Evolutionary conservation across 2,329 filamentous ascomycete genomes (phyloP).

Genomic region (Aureobasidium pullulans): DNA sequence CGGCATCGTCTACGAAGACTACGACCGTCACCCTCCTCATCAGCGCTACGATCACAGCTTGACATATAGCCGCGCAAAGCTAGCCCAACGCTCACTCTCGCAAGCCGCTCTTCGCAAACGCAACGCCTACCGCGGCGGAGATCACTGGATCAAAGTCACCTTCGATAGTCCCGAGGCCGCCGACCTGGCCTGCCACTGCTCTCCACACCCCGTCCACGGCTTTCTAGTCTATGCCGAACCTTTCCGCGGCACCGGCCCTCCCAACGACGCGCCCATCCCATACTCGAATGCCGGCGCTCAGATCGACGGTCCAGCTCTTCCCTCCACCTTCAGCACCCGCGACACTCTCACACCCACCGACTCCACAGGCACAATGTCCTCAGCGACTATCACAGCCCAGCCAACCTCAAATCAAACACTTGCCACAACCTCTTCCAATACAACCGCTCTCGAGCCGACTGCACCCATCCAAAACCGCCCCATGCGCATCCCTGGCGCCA

Average conservation of each 20-base stretch:
- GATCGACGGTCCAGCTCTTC: slow-evolving; percentile 22
- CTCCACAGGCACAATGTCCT: slow-evolving; percentile 33
- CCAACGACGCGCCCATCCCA: slow-evolving; percentile 35
- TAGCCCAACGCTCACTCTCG: slow-evolving; percentile 60
- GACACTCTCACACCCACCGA: slow-evolving; percentile 25
- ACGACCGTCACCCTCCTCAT: slow-evolving; percentile 73
- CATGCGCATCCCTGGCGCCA: slow-evolving; percentile 30
- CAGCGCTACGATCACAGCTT: slow-evolving; percentile 66
- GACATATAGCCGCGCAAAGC: slow-evolving; percentile 63
- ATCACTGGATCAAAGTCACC: slow-evolving; percentile 72
- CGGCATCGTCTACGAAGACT: slow-evolving; percentile 85
- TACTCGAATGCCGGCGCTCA: slow-evolving; percentile 30
- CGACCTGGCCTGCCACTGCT: slow-evolving; percentile 40
- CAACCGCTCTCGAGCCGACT: slow-evolving; percentile 14
- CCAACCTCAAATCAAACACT: slow-evolving; percentile 6
- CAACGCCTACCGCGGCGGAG: slow-evolving; percentile 72
- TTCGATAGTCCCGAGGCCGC: slow-evolving; percentile 43
- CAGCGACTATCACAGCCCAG: slow-evolving; percentile 31
- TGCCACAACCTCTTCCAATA: not conserved
- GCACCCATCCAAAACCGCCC: slow-evolving; percentile 16
- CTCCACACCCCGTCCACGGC: slow-evolving; percentile 41
- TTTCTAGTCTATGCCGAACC: slow-evolving; percentile 42
- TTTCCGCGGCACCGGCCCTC: slow-evolving; percentile 38
- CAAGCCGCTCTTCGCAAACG: slow-evolving; percentile 69
- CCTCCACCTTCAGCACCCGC: slow-evolving; percentile 26